Evolutionary conservation across 805 yeast species (phyloP).

Genomic region (Saturnispora dispora): DNA sequence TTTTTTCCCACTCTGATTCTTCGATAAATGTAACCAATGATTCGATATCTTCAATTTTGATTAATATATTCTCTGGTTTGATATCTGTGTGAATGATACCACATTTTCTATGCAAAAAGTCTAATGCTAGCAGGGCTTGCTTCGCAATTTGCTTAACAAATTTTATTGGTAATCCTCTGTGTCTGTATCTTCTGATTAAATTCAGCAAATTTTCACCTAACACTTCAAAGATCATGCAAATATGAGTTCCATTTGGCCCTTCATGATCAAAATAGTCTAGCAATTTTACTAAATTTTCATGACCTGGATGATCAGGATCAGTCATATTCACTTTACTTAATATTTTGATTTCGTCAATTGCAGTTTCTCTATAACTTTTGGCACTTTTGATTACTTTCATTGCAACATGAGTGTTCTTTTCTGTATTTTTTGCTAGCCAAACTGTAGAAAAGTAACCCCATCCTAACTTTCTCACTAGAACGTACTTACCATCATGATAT

Average conservation of each 20-base stretch:
- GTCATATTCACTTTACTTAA: conserved; percentile 57
- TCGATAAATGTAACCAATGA: conserved; percentile 38
- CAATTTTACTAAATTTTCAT: conserved; percentile 67
- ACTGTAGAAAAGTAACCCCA: conserved; percentile 99
- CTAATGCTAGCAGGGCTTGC: conserved; percentile 46
- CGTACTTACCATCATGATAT: conserved; percentile 62
- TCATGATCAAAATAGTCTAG: conserved; percentile 76
- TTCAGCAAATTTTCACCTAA: conserved; percentile 89
- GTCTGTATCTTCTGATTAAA: conserved; percentile 62
- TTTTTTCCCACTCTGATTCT: conserved; percentile 30
- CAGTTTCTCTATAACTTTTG: conserved; percentile 84
- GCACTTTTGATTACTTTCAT: conserved; percentile 91
- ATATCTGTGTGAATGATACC: conserved; percentile 69
- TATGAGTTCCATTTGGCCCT: conserved; percentile 89
- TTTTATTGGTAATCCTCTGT: conserved; percentile 39
- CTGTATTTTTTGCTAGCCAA: conserved; percentile 70
- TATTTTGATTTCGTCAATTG: conserved; percentile 83
- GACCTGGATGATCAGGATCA: conserved; percentile 68
- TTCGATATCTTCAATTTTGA: conserved; percentile 47
- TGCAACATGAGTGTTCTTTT: conserved; percentile 69
- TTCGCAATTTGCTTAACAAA: conserved; percentile 50
- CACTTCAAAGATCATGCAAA: conserved; percentile 96
- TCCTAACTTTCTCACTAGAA: conserved; percentile 81
- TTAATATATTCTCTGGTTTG: conserved; percentile 61
- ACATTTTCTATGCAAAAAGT: conserved; percentile 51